phyloP scores from a whole-genome alignment of 768 basidiomycete genomes.

The Boletus edulis region DNA sequence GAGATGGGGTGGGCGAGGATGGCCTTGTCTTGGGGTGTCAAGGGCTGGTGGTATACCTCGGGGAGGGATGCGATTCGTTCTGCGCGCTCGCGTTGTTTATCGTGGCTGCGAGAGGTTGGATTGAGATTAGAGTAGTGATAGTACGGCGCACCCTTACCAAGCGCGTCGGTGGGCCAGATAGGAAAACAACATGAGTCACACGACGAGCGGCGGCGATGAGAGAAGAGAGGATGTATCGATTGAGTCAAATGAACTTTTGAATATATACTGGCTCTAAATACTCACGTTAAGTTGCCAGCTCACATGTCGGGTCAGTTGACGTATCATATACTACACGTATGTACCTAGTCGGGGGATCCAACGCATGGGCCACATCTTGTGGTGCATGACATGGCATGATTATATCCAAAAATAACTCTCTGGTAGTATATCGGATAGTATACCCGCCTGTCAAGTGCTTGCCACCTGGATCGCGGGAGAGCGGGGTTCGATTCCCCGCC shows the following conservation, averaged over 20 bases:
- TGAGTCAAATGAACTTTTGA: too few relatives aligned
- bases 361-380: too few relatives aligned
- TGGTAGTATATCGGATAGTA: slow-evolving; percentile 53
- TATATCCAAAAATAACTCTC: slow-evolving; percentile 17
- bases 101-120: slow-evolving; percentile 17
- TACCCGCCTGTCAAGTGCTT: slow-evolving; percentile 41
- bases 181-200: slow-evolving; percentile 33
- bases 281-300: not conserved
- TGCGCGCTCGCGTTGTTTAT: slow-evolving; percentile 35
- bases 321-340: too few relatives aligned
- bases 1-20: slow-evolving; percentile 33
- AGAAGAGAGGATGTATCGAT: too few relatives aligned
- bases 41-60: slow-evolving; percentile 29
- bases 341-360: too few relatives aligned
- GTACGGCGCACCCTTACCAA: slow-evolving; percentile 28
- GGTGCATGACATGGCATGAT: too few relatives aligned
- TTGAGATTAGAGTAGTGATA: not conserved
- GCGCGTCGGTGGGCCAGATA: slow-evolving; percentile 36
- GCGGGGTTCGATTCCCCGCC: slow-evolving; percentile 48
- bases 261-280: not conserved
- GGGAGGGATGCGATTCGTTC: slow-evolving; percentile 32
- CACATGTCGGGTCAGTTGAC: too few relatives aligned
- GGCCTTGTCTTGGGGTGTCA: slow-evolving; percentile 31
- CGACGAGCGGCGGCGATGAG: not conserved
- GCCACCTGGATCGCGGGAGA: slow-evolving; percentile 32